Conservation (phyloP, 805 yeast species). For the Jamesozyma rosinii region DNA sequence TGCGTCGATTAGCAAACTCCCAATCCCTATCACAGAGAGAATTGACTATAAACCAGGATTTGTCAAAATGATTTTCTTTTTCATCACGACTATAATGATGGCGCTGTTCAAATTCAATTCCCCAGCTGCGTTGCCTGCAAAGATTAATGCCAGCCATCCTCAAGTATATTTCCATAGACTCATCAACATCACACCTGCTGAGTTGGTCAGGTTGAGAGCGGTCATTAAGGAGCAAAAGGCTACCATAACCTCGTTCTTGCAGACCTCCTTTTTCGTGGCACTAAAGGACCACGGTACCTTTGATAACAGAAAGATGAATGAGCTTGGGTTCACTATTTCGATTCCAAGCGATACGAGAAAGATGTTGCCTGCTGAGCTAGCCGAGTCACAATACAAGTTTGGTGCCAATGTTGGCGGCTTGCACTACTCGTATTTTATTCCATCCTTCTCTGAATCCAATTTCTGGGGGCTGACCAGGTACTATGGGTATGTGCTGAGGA, state of each 20-base stretch:
- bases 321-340: slow-evolving; percentile 18
- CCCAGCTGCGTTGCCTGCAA: slow-evolving; percentile 6
- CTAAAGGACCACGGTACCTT: slow-evolving; percentile 15
- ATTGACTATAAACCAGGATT: slow-evolving; percentile 15
- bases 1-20: slow-evolving; percentile 9
- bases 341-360: slow-evolving; percentile 17
- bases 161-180: slow-evolving; percentile 8
- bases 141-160: slow-evolving; percentile 2
- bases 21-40: slow-evolving; percentile 17
- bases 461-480: slow-evolving; percentile 18
- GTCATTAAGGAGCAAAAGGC: slow-evolving; percentile 8
- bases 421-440: slow-evolving; percentile 18
- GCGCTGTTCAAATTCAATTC: slow-evolving; percentile 12
- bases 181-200: slow-evolving; percentile 8
- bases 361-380: slow-evolving; percentile 12
- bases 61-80: slow-evolving; percentile 9
- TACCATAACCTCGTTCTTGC: slow-evolving; percentile 23
- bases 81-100: slow-evolving; percentile 9
- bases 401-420: slow-evolving; percentile 24
- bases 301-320: slow-evolving; percentile 10
- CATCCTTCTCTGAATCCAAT: slow-evolving; percentile 12
- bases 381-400: slow-evolving; percentile 12
- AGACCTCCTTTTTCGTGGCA: slow-evolving; percentile 17
- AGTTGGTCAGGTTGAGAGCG: slow-evolving; percentile 9
- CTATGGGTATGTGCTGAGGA: slow-evolving; percentile 11